Base-by-base conservation (phyloP, 169 alveolate genomes). In the Eimeria sp. region DNA sequence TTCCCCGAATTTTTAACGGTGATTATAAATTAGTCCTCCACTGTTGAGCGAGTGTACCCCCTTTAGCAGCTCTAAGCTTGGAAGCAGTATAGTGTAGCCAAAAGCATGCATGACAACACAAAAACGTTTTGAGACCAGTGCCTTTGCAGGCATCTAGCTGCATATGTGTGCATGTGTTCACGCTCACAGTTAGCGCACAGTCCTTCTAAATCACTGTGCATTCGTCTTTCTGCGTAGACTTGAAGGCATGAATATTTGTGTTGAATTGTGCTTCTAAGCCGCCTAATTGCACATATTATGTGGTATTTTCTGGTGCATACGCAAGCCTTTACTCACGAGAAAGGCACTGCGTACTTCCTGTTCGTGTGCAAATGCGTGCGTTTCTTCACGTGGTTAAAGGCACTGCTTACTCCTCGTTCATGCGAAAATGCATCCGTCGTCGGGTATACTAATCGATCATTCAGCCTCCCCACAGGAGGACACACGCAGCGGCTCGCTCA, bases 1-100 rank as follows among this genome's bases (percentile, higher is more conserved):
- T 87, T 87, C 82, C 93, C 93, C 64, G 82, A 87, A 43, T 87
- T 87, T 43, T 58, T 87, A n/a, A 16, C 25, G 72, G 93, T 87
- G 66, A 62, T 23, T 49, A 49, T n/a, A 30, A 20, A 56, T 27
- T 27, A 6, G 16, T 80, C 52, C 27, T 13, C 62, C 68, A 78
- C 68, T 25, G 46, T 8, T 0, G 10, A 52, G 68, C 88, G 0
- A 10, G 11, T 23, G 13, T 27, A 68, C 14, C 33, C 56, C 56
- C 2, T 40, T 6, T 52, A 2, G 68, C 68, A 46, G 10, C 46
- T 68, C 60, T 30, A 78, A 27, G 66, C 46, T 78, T n/a, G 49
- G 62, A 4, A 78, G n/a, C 11, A 43, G 33, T 23, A 11, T 27
- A 25, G 46, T 13, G 49, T 43, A 37, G 87, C 33, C 37, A 46